Percentiles rank a stretch among this genome's conserved stretches.
phyloP scores from a whole-genome alignment of 2,329 filamentous ascomycete genomes.

The Emydomyces testavorans region DNA sequence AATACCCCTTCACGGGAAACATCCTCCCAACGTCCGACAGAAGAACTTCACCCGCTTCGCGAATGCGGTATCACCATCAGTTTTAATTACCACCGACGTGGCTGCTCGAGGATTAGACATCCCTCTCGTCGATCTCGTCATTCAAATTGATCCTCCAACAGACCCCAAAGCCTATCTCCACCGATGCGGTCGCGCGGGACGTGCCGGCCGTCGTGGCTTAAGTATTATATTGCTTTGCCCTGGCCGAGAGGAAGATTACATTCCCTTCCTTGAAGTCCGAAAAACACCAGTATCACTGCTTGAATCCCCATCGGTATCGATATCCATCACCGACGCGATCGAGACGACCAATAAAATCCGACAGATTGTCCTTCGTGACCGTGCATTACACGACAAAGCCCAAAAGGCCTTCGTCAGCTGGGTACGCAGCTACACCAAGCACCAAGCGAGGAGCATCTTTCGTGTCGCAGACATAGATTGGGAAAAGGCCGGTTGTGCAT shows the following conservation, averaged over 20 bases:
- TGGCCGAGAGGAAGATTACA: slow-evolving; percentile 78
- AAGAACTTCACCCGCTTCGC: slow-evolving; percentile 79
- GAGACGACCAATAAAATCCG: slow-evolving; percentile 51
- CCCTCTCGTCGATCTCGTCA: slow-evolving; percentile 77
- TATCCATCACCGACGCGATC: slow-evolving; percentile 52
- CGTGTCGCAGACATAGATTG: slow-evolving; percentile 71
- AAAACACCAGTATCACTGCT: slow-evolving; percentile 69
- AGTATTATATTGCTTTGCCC: slow-evolving; percentile 77
- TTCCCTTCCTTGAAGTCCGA: slow-evolving; percentile 72
- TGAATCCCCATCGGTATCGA: slow-evolving; percentile 43
- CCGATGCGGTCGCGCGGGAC: slow-evolving; percentile 51
- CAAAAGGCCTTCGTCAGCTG: slow-evolving; percentile 88
- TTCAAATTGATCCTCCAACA: slow-evolving; percentile 74
- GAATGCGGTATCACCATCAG: slow-evolving; percentile 59
- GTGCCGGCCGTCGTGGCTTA: slow-evolving; percentile 59
- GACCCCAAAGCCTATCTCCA: slow-evolving; percentile 77
- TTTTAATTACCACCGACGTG: slow-evolving; percentile 86
- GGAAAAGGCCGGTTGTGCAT: slow-evolving; percentile 66
- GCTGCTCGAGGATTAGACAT: slow-evolving; percentile 86
- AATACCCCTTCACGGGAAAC: slow-evolving; percentile 82
- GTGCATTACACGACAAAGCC: slow-evolving; percentile 70
- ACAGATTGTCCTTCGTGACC: slow-evolving; percentile 43
- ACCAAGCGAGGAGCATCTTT: slow-evolving; percentile 86
- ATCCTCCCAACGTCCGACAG: slow-evolving; percentile 72
- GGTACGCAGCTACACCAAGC: slow-evolving; percentile 82